A percentile compares a stretch with the other conserved stretches of the same genome.
Evolutionary conservation across 176 grass and related monocot species (phyloP).

Genomic region (Saccharum spontaneum): DNA sequence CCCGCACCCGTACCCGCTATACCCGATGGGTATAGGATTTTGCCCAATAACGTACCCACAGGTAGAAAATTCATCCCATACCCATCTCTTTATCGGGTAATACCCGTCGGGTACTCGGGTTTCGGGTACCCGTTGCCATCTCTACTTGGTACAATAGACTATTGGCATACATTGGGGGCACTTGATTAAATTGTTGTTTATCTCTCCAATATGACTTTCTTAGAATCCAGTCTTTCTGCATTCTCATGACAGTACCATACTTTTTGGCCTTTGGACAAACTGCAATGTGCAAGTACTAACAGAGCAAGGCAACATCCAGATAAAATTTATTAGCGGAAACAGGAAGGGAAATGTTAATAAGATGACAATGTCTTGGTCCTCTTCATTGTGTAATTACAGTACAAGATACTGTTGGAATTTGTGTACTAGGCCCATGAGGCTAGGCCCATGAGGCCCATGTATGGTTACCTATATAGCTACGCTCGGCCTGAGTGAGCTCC

Average conservation of each 20-base stretch:
- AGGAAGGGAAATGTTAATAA: not conserved
- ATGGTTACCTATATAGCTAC: too few relatives aligned
- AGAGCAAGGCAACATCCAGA: not conserved
- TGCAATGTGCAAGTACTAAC: not conserved
- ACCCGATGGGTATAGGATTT: too few relatives aligned
- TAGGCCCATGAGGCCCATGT: too few relatives aligned
- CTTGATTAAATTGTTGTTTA: not conserved
- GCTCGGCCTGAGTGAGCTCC: too few relatives aligned
- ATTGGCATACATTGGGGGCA: not conserved
- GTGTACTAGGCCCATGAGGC: too few relatives aligned
- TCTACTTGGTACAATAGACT: not conserved
- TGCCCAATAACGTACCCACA: too few relatives aligned
- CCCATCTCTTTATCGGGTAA: too few relatives aligned
- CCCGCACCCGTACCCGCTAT: too few relatives aligned
- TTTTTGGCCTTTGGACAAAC: not conserved
- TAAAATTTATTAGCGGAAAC: not conserved
- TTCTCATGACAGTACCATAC: not conserved
- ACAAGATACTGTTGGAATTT: too few relatives aligned
- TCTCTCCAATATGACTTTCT: not conserved
- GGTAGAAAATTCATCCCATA: too few relatives aligned
- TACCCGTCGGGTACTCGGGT: too few relatives aligned
- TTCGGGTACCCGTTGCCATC: too few relatives aligned
- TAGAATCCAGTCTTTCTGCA: not conserved
- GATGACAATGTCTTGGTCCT: not conserved
- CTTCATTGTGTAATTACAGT: not conserved